Evolutionary conservation across 2,329 filamentous ascomycete species (phyloP), one percentile per base, ranked within the genome.

Genomic region (Phaeomoniella chlamydospora): DNA sequence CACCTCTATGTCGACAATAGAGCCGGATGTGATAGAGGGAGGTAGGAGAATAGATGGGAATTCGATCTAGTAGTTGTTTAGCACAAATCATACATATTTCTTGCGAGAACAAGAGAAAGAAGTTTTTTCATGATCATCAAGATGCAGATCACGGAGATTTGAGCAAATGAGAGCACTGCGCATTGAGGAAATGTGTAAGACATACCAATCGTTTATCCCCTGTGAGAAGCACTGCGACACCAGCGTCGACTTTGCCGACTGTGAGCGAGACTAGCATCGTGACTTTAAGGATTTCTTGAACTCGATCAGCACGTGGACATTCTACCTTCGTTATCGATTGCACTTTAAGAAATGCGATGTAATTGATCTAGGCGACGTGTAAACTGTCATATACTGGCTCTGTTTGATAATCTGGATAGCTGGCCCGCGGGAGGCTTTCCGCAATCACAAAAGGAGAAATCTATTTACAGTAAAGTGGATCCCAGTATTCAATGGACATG

Each of bases 231-330:
- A 98, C 90, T 34, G 90, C 93, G 55, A 98, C 88, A 62, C 90
- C 90, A 52, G 90, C 90, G 62, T 98, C 90, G 62, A 98, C 90
- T 68, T 98, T 98, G 68, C 90, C 90, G 61, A 98, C 90, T 35
- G 88, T 96, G 56, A 98, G 72, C 47, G 90, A 96, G 62, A 98
- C 84, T 54, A 96, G 72, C 90, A 98, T 96, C 35, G 56, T 70
- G 32, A 18, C 4, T 26, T 45, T 41, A 29, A 45, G 46, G 19
- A n/a, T n/a, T n/a, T n/a, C n/a, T n/a, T n/a, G n/a, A n/a, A n/a
- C n/a, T n/a, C n/a, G n/a, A n/a, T n/a, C n/a, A n/a, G n/a, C n/a
- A n/a, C n/a, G n/a, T n/a, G n/a, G n/a, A n/a, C n/a, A n/a, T n/a
- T n/a, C n/a, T n/a, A n/a, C n/a, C n/a, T n/a, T n/a, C n/a, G n/a